Conservation (phyloP, 495 filamentous ascomycete species). For the Trichocladium uniseriatum region DNA sequence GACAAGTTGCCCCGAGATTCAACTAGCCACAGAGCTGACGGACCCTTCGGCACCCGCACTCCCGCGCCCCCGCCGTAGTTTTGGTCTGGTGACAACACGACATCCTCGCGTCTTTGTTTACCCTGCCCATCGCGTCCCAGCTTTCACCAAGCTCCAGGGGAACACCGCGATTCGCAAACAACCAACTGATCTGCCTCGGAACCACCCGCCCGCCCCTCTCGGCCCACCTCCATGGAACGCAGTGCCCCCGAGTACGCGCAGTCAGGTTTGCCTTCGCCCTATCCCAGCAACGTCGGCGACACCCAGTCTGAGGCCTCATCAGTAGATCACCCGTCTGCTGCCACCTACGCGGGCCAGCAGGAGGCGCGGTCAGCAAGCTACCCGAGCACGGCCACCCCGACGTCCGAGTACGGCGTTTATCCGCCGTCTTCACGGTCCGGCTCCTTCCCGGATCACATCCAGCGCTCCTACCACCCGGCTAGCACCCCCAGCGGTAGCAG, state of each 20-base stretch:
- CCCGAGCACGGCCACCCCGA: conserved; percentile 71
- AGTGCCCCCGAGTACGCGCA: conserved; percentile 89
- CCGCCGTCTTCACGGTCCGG: conserved; percentile 70
- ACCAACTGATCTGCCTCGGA: conserved; percentile 4
- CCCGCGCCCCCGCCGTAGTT: too few relatives aligned
- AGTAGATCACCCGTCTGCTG: conserved; percentile 84
- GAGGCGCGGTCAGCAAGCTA: conserved; percentile 66
- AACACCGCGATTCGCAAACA: too few relatives aligned
- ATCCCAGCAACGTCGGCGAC: conserved; percentile 58
- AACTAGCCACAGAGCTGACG: too few relatives aligned
- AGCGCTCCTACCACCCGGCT: conserved; percentile 60
- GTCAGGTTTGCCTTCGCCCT: conserved; percentile 93
- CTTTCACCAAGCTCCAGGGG: too few relatives aligned
- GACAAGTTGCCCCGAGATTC: too few relatives aligned
- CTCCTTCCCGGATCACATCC: conserved; percentile 70
- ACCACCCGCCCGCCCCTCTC: conserved; percentile 29
- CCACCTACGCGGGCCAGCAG: conserved; percentile 60
- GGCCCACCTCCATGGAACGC: conserved; percentile 63
- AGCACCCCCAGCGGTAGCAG: conserved; percentile 64
- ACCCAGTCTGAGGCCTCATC: conserved; percentile 68
- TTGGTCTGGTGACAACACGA: too few relatives aligned
- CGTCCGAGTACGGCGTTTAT: conserved; percentile 78
- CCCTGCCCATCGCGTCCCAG: background rate
- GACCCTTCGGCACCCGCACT: too few relatives aligned
- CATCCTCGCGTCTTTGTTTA: background rate